Base-by-base conservation (phyloP, 306 rosid species). In the Prunus kanzakura region DNA sequence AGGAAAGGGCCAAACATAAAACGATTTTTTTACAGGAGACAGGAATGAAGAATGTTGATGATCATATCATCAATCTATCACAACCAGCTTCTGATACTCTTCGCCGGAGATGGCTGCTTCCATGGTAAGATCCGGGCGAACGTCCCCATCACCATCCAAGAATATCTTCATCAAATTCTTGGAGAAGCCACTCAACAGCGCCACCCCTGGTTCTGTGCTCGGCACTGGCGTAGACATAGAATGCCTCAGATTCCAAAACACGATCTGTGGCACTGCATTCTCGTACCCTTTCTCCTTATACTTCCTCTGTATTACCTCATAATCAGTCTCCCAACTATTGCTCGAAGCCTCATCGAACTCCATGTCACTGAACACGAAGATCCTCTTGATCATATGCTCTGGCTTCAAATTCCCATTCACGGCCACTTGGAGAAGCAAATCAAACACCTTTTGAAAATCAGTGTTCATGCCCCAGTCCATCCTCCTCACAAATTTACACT, bases 161-260 rank as follows among this genome's bases (percentile, higher is more conserved):
- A 91, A 89, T 75, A 88, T 11, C 10, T 76, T 87, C 74, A 88
- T 47, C 63, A 87, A 60, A 81, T 91, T 91, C 91, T 91, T 91
- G 8, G 96, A 91, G 38, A 85, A 91, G 23, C 93, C 96, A 54
- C 93, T 87, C 7, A 91, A 86, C 30, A 89, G 72, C 0, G 93
- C 90, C 64, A 91, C 96, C 51, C 96, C 93, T 30, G 72, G 72
- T 82, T 82, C 87, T 23, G 77, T 69, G 4, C 69, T 43, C 0
- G 74, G 62, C 73, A 88, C 91, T 1, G 93, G 93, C 8, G 89
- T 85, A 1, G 93, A 81, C 60, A 1, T n/a, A 0, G 93, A 91
- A 56, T 91, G 65, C 30, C 89, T 87, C 75, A 88, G 81, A 69
- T 88, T 91, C 96, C 93, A 91, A 76, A 90, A 90, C 43, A 88